Percentiles rank a stretch among this genome's conserved stretches.
These are phyloP conservation scores for Cladophialophora immunda DNA, from an alignment of 2,329 filamentous ascomycete genomes.

Conservation along the genomic window DNA sequence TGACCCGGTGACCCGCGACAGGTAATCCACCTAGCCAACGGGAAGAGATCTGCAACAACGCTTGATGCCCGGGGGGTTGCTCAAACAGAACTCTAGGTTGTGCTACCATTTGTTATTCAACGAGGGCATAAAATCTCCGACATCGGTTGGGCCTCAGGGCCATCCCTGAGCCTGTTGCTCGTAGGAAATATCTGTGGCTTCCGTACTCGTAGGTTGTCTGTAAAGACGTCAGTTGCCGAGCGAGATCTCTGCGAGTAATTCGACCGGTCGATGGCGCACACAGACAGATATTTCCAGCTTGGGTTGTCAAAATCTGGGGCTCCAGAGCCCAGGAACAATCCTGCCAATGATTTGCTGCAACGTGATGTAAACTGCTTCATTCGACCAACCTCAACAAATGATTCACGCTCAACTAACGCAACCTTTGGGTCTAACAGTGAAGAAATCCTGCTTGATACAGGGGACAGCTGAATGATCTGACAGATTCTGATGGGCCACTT, in stretches of 20 bases:
- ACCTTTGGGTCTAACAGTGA: neutral
- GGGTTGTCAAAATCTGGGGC: conserved; percentile 3
- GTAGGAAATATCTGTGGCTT: neutral
- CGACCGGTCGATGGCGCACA: neutral
- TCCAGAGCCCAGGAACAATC: neutral
- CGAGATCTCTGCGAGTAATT: neutral
- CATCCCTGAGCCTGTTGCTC: neutral
- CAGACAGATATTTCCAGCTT: conserved; percentile 1
- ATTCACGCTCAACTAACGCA: neutral
- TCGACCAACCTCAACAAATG: conserved; percentile 17
- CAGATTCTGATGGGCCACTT: neutral
- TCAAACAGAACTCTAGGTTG: neutral
- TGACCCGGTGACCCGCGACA: conserved; percentile 9
- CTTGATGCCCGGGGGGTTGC: neutral
- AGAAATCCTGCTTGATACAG: neutral
- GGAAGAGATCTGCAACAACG: conserved; percentile 10
- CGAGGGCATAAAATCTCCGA: neutral
- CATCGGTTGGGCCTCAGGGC: neutral
- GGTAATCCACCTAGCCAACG: conserved; percentile 8
- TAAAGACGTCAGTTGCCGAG: neutral
- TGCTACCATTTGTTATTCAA: neutral
- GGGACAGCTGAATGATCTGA: neutral
- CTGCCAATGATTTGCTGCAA: conserved; percentile 22
- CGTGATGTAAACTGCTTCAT: conserved; percentile 13
- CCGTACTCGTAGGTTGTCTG: neutral